Conservation (phyloP, 129 eudicot genomes). For the Artemisia tridentata region DNA sequence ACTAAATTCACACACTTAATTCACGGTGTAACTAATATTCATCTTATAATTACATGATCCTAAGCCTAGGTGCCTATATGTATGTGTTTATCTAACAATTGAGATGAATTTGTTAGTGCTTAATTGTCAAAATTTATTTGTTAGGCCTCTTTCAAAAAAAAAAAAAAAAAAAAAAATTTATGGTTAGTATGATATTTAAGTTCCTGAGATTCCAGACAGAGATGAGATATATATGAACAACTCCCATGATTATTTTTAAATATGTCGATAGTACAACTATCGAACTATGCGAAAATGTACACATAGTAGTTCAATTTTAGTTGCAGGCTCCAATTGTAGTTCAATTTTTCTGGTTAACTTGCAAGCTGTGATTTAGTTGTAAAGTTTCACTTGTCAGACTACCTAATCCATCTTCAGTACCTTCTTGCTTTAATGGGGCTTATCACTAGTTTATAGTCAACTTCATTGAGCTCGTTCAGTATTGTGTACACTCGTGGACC, state of each 20-base stretch:
- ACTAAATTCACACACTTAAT: no score
- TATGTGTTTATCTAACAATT: neutral
- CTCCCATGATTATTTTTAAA: neutral
- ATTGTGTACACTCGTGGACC: no score
- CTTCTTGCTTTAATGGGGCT: constrained; percentile 7
- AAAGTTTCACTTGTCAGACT: neutral
- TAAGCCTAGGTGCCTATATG: neutral
- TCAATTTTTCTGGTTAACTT: neutral
- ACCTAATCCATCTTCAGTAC: constrained; percentile 12
- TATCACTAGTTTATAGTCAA: neutral
- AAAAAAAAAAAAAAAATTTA: neutral
- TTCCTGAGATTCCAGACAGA: neutral
- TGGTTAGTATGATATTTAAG: neutral
- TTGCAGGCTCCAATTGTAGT: constrained; percentile 12
- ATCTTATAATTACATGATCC: no score
- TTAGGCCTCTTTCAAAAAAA: no score
- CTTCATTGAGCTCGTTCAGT: no score
- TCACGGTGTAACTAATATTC: no score
- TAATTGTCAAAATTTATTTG: no score
- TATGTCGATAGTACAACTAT: neutral
- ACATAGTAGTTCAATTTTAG: neutral
- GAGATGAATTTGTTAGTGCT: neutral
- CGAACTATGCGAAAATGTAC: neutral
- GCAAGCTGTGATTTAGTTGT: constrained; percentile 17
- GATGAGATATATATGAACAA: neutral